Evolutionary conservation across 2,329 filamentous ascomycete species (phyloP).

Genomic region (Ceratocystis albifundus): DNA sequence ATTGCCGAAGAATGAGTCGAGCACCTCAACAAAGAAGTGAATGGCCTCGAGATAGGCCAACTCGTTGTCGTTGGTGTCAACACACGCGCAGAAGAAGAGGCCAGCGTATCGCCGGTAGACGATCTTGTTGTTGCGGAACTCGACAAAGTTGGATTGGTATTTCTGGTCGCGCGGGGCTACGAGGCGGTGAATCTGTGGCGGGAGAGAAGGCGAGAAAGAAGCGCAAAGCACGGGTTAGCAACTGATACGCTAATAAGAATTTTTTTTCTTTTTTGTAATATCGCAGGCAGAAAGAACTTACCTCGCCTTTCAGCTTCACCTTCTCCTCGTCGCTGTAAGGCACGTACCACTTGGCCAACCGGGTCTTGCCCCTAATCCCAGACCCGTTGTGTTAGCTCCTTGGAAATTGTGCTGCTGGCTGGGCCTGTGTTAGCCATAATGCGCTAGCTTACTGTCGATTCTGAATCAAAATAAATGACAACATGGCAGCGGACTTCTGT

Average conservation of each 20-base stretch:
- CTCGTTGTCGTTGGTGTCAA: conserved; percentile 98
- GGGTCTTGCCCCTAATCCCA: conserved; percentile 74
- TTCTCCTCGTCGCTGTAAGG: conserved; percentile 98
- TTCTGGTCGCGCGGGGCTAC: conserved; percentile 97
- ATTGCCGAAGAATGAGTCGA: conserved; percentile 98
- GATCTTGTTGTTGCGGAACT: conserved; percentile 88
- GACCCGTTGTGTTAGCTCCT: conserved; percentile 2
- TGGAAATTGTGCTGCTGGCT: background rate
- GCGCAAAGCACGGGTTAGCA: background rate
- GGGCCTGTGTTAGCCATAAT: background rate
- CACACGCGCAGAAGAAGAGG: conserved; percentile 97
- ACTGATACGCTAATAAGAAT: conserved; percentile 3
- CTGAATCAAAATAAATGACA: conserved; percentile 76
- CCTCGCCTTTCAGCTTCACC: conserved; percentile 96
- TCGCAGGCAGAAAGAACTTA: conserved; percentile 32
- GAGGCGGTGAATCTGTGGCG: conserved; percentile 72
- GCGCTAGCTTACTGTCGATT: conserved; percentile 54
- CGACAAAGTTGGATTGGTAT: conserved; percentile 99
- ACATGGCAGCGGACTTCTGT: conserved; percentile 32
- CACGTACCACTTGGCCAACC: conserved; percentile 96
- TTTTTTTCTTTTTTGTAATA: no score
- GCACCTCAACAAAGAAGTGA: conserved; percentile 97
- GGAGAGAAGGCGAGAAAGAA: background rate
- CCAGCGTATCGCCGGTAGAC: conserved; percentile 96
- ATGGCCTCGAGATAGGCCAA: conserved; percentile 93